These are phyloP conservation scores for Fraxinus greggii DNA, from an alignment of 305 asterid genomes.

Conservation along the genomic window DNA sequence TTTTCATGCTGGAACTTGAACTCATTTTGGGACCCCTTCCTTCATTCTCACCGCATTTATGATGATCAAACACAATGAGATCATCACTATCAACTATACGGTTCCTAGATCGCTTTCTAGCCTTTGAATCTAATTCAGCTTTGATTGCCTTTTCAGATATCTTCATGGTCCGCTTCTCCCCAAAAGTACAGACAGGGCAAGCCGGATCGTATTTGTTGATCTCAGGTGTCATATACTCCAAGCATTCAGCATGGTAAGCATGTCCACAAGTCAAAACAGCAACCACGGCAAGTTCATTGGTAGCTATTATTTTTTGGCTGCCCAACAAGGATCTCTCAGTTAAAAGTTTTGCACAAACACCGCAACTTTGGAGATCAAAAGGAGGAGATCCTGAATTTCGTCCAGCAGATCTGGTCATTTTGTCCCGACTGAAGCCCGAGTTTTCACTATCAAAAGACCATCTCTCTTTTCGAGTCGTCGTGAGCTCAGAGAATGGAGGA, in stretches of 20 bases:
- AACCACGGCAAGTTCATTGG: slow-evolving; percentile 74
- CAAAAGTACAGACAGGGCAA: slow-evolving; percentile 88
- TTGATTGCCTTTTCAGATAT: slow-evolving; percentile 78
- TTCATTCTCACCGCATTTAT: slow-evolving; percentile 45
- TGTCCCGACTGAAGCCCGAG: slow-evolving; percentile 58
- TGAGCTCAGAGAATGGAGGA: slow-evolving; percentile 64
- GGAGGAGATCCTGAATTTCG: slow-evolving; percentile 48
- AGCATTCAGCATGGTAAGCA: slow-evolving; percentile 87
- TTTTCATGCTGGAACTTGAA: slow-evolving; percentile 74
- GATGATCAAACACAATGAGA: slow-evolving; percentile 48
- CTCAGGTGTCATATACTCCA: slow-evolving; percentile 86
- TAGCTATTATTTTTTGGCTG: slow-evolving; percentile 53
- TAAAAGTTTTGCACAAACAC: slow-evolving; percentile 69
- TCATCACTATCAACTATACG: slow-evolving; percentile 67
- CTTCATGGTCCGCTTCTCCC: slow-evolving; percentile 74
- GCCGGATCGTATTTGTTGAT: slow-evolving; percentile 75
- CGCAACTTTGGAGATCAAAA: slow-evolving; percentile 71
- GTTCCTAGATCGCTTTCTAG: slow-evolving; percentile 54
- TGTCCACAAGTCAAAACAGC: slow-evolving; percentile 87
- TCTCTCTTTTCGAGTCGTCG: slow-evolving; percentile 61
- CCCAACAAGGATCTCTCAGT: slow-evolving; percentile 72
- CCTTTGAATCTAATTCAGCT: slow-evolving; percentile 70
- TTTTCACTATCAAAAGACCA: slow-evolving; percentile 96
- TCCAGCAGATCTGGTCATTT: slow-evolving; percentile 52
- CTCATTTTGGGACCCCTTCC: slow-evolving; percentile 59